Evolutionary conservation across 208 protist genomes (phyloP).

Genomic region (Leishmania tropica): DNA sequence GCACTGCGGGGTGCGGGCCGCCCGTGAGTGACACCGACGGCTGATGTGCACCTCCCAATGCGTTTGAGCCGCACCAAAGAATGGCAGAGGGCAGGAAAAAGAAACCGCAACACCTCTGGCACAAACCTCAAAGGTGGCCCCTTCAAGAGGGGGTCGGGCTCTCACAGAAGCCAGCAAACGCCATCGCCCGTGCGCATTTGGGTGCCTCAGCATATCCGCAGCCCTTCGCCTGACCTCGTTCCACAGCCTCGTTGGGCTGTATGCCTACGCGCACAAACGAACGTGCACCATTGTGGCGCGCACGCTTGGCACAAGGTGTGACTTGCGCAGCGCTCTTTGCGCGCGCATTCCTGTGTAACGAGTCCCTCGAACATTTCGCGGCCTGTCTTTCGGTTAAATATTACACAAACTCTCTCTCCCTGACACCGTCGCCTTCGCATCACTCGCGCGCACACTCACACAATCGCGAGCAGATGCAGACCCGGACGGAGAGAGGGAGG

Average conservation of each 20-base stretch:
- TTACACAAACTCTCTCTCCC: not conserved
- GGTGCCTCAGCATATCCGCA: not conserved
- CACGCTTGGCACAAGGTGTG: not conserved
- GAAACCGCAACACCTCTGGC: too few species aligned
- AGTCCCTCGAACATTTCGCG: not conserved
- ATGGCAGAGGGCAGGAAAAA: too few species aligned
- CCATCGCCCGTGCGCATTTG: not conserved
- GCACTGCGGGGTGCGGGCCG: not conserved
- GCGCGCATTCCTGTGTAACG: not conserved
- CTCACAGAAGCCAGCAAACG: not conserved
- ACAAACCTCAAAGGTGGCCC: not conserved
- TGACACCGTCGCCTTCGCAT: not conserved
- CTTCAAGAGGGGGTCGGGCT: not conserved
- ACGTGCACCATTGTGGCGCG: not conserved
- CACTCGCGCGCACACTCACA: not conserved
- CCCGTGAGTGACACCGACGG: not conserved
- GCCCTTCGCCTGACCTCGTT: not conserved
- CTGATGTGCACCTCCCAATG: not conserved
- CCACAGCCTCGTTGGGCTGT: not conserved
- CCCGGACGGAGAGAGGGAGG: slow-evolving; percentile 4
- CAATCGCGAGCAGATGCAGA: not conserved
- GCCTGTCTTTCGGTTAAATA: not conserved
- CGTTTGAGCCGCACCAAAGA: not conserved
- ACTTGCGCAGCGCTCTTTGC: not conserved
- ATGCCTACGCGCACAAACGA: not conserved